Evolutionary conservation across 2,329 filamentous ascomycete species (phyloP).

Genomic region (Trichoderma lentiforme): DNA sequence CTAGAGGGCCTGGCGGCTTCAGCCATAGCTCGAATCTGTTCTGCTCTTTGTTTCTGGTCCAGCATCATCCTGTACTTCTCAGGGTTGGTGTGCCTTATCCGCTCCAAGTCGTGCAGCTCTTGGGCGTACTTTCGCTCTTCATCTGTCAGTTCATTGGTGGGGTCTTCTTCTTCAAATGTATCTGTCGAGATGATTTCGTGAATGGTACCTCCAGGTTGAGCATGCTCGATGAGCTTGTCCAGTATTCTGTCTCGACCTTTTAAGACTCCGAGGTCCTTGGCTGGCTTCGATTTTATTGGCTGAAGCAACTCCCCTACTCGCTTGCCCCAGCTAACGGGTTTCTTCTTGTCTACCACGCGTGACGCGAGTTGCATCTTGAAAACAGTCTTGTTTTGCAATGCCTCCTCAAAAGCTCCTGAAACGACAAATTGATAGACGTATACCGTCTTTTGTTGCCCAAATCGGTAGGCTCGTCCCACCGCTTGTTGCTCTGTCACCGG

Average conservation of each 20-base stretch:
- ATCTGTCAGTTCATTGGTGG: conserved; percentile 50
- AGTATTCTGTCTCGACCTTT: conserved; percentile 63
- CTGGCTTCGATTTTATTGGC: conserved; percentile 49
- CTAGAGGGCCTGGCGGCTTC: no score
- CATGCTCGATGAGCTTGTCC: conserved; percentile 43
- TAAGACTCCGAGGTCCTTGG: conserved; percentile 51
- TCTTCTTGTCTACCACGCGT: conserved; percentile 80
- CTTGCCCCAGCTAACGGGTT: conserved; percentile 63
- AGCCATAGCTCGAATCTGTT: conserved; percentile 4
- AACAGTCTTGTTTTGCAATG: conserved; percentile 67
- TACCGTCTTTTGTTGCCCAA: conserved; percentile 77
- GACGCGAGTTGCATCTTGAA: conserved; percentile 81
- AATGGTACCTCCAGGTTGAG: conserved; percentile 40
- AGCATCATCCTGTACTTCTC: conserved; percentile 29
- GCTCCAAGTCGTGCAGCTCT: conserved; percentile 32
- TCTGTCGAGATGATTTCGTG: conserved; percentile 63
- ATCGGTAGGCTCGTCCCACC: conserved; percentile 78
- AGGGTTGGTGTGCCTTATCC: conserved; percentile 34
- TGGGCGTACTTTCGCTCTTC: conserved; percentile 59
- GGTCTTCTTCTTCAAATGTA: conserved; percentile 68
- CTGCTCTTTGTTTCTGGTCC: neutral
- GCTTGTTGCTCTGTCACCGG: conserved; percentile 82
- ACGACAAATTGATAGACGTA: conserved; percentile 80
- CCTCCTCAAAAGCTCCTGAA: conserved; percentile 76
- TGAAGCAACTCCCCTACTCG: conserved; percentile 55